These are phyloP conservation scores for Prunus persica DNA, from an alignment of 306 rosid genomes.

Conservation along the genomic window Prunus_persica_NCBIv2 NC_034014.1:22735501-22736000, in stretches of 20 bases:
- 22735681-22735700: neutral
- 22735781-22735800: neutral
- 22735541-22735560: neutral
- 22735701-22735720: neutral
- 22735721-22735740: neutral
- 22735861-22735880: neutral
- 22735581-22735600: conserved; percentile 52
- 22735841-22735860: neutral
- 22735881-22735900: neutral
- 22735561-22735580: neutral
- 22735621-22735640: conserved; percentile 26
- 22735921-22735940: neutral
- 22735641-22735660: conserved; percentile 3
- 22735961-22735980: neutral
- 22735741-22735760: neutral
- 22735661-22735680: conserved; percentile 16
- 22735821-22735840: neutral
- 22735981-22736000: neutral
- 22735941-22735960: neutral
- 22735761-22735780: neutral
- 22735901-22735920: neutral
- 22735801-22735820: neutral
- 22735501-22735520: conserved; percentile 25
- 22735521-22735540: conserved; percentile 22
- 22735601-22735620: conserved; percentile 24